Base-by-base conservation (phyloP, 306 rosid species). In the Cucurbita moschata region DNA sequence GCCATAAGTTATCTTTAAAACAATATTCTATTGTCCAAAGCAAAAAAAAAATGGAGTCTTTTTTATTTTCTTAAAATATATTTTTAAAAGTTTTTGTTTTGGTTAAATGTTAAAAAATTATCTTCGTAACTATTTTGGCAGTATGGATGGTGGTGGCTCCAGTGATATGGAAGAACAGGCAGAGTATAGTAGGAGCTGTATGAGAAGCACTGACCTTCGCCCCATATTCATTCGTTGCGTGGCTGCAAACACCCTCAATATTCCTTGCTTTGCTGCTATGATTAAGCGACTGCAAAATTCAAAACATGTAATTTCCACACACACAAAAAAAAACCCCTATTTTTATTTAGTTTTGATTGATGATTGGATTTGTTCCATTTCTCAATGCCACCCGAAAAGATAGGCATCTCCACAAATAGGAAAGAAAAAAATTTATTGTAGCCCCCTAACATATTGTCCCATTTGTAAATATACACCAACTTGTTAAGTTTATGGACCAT, bases 81-180 rank as follows among this genome's bases (percentile, higher is more conserved):
- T 30, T 30, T 30, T 30, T 30, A 30, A 3, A 30, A 30, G 35
- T 30, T 30, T 30, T 30, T 1, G 35, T 30, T 30, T 30, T 30
- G 3, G 35, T 30, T 3, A 30, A 30, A 30, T 30, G 35, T 30
- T 30, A 30, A 30, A 30, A 2, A 30, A 3, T 30, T 30, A 30
- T 30, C 35, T 30, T 30, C 35, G 35, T 30, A 30, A 30, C 35
- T 30, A 30, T 3, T 75, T 62, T 80, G 57, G 79, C 90, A 95
- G 99, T 91, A 39, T 95, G 99, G 99, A 86, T 95, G 88, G 79
- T 88, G 81, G 74, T 95, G 75, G 88, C 96, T 82, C 97, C 96
- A 49, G 76, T 88, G 73, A 52, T 95, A 80, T 85, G 90, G 96
- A 87, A 88, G 75, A 59, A 75, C 73, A 87, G 83, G 76, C 78